Evolutionary conservation across 2,329 filamentous ascomycete species (phyloP).

Genomic region (Pseudogymnoascus sp.): DNA sequence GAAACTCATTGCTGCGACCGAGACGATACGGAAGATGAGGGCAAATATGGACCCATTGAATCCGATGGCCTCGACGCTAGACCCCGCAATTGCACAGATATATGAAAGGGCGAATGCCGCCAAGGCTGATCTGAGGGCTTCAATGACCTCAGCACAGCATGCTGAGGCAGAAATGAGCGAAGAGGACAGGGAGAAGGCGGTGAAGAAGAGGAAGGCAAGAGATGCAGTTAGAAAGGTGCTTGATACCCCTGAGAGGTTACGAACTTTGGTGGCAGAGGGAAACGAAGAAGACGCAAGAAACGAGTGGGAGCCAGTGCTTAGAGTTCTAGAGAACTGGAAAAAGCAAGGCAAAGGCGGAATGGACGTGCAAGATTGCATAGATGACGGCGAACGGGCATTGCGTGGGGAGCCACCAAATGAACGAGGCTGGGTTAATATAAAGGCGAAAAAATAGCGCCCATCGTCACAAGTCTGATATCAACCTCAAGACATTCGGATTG

Average conservation of each 20-base stretch:
- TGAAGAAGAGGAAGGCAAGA: background rate
- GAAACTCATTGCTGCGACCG: slow-evolving; percentile 91
- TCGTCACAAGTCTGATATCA: background rate
- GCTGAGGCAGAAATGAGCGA: slow-evolving; percentile 36
- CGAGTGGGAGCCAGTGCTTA: slow-evolving; percentile 39
- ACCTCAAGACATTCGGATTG: background rate
- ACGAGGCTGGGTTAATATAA: slow-evolving; percentile 21
- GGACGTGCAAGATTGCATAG: slow-evolving; percentile 28
- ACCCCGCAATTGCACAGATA: slow-evolving; percentile 67
- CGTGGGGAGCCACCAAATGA: slow-evolving; percentile 15
- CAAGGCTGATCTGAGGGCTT: slow-evolving; percentile 22
- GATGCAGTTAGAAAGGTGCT: slow-evolving; percentile 10
- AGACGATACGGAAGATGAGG: slow-evolving; percentile 87
- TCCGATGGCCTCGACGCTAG: slow-evolving; percentile 64
- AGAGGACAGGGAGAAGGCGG: slow-evolving; percentile 11
- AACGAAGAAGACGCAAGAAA: slow-evolving; percentile 51
- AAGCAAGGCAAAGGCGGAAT: slow-evolving; percentile 27
- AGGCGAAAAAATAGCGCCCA: slow-evolving; percentile 12
- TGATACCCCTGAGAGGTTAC: slow-evolving; percentile 39
- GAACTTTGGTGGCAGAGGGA: slow-evolving; percentile 50
- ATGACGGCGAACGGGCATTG: slow-evolving; percentile 29
- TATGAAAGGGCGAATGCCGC: slow-evolving; percentile 38
- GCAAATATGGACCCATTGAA: slow-evolving; percentile 73
- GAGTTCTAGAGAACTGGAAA: slow-evolving; percentile 26
- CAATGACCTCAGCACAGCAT: slow-evolving; percentile 14